Evolutionary conservation across 306 rosid species (phyloP), one percentile per base, ranked within the genome.

Genomic region (Abrus pulchellus): DNA sequence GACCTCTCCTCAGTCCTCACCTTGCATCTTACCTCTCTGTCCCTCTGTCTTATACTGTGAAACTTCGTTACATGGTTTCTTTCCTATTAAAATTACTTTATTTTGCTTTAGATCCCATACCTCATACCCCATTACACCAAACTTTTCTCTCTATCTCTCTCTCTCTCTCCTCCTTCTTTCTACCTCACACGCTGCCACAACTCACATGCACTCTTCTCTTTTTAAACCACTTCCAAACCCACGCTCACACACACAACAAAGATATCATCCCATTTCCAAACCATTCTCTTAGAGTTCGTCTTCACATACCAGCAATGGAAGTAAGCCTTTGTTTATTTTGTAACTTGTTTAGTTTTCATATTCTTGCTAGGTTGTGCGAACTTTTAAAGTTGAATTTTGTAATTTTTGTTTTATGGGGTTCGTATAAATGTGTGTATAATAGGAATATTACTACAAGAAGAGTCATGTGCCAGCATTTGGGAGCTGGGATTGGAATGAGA

Each of bases 401-500:
- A 33, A 9, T 0, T 13, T 61, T 34, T 2, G 1, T 20, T 2
- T 20, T 71, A 44, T 69, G 48, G 36, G 29, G 9, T 45, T 5
- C 9, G 4, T 13, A 0, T 69, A 1, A n/a, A 14, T 61, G 5
- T 54, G 8, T 5, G 9, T 0, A 43, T 10, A 48, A 28, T 44
- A 94, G 97, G 99, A 91, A n/a, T 83, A 85, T 53, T 92, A 82
- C 77, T 86, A 74, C 79, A 80, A 85, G 77, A 89, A 89, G 64
- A 87, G 72, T 11, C 89, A 90, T 29, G 87, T 95, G 0, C 98
- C 99, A 12, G 90, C 90, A 6, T 95, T 95, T 85, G 99, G 99
- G 47, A 91, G 97, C 87, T 95, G 97, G 99, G 94, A 95, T 69
- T 94, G 97, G 97, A 93, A 94, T 56, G 93, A 88, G 9, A 88